These are phyloP conservation scores for Nicotiana paniculata DNA, from an alignment of 257 asterid genomes.

Conservation along the genomic window DNA sequence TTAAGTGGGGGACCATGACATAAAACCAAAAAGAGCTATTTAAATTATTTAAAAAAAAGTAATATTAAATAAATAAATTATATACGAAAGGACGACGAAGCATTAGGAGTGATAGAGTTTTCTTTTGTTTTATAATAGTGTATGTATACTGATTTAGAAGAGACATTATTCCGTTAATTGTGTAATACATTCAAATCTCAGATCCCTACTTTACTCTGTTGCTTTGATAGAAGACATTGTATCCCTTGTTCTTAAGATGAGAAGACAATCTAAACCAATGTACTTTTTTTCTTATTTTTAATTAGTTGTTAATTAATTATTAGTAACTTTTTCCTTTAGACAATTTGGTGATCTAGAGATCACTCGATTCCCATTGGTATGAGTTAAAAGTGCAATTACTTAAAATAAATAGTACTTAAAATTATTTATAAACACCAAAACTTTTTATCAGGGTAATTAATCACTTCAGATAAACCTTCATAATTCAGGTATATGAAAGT, in stretches of 20 bases:
- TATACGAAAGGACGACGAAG: not conserved
- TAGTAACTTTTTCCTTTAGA: no score
- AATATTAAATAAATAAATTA: not conserved
- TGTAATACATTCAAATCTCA: constrained; percentile 15
- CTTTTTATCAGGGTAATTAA: no score
- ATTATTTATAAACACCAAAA: no score
- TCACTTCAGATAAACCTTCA: no score
- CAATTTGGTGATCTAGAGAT: constrained; percentile 6
- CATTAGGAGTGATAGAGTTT: not conserved
- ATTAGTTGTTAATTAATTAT: no score
- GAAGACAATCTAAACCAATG: constrained; percentile 14
- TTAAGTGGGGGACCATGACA: constrained; percentile 40
- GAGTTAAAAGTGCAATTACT: no score
- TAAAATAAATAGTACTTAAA: no score
- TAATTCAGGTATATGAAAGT: no score
- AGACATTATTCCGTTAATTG: constrained; percentile 16
- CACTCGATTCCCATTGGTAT: no score
- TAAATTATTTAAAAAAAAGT: not conserved
- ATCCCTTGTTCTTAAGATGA: not conserved
- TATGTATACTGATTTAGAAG: not conserved
- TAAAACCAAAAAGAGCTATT: constrained; percentile 8
- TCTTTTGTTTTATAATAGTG: not conserved
- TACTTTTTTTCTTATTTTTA: not conserved
- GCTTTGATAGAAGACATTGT: constrained; percentile 10
- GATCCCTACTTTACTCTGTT: constrained; percentile 1